phyloP scores from a whole-genome alignment of 2,329 filamentous ascomycete species.

The Penicillium sp. region DNA sequence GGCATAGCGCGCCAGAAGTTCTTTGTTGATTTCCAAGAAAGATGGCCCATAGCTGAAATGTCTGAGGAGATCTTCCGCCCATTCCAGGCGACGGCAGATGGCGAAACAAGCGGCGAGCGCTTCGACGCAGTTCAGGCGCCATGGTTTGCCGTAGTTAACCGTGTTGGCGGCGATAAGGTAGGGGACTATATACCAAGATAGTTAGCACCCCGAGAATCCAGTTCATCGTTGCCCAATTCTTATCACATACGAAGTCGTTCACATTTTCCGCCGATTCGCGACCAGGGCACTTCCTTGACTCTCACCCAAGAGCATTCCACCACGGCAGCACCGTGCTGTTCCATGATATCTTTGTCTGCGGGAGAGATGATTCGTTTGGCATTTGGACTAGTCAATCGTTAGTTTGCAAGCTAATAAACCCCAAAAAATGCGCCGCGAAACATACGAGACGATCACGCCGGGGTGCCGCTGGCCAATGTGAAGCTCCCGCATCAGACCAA shows the following conservation, averaged over 20 bases:
- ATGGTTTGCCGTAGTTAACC: conserved; percentile 95
- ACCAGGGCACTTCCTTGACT: conserved; percentile 86
- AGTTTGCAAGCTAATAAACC: conserved; percentile 2
- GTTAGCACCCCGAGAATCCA: not conserved
- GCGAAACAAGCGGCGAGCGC: conserved; percentile 88
- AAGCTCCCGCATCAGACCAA: conserved; percentile 90
- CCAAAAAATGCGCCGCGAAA: conserved; percentile 1
- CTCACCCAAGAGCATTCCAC: conserved; percentile 98
- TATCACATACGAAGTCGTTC: conserved; percentile 64
- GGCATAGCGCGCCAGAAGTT: conserved; percentile 79
- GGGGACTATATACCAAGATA: conserved; percentile 55
- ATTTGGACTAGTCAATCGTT: conserved; percentile 61
- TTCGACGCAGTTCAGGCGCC: conserved; percentile 93
- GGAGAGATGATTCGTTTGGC: conserved; percentile 82
- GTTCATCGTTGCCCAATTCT: not conserved
- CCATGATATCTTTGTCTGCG: conserved; percentile 76
- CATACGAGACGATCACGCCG: conserved; percentile 82
- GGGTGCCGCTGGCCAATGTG: conserved; percentile 87
- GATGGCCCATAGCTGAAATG: conserved; percentile 86
- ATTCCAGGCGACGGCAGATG: conserved; percentile 88
- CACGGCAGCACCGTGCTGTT: conserved; percentile 88
- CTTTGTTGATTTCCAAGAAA: conserved; percentile 87
- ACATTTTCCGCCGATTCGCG: conserved; percentile 87
- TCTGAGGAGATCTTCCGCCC: conserved; percentile 79
- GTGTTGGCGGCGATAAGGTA: conserved; percentile 96